These are phyloP conservation scores for Aspergillus japonicus DNA, from an alignment of 2,329 filamentous ascomycete genomes.

Conservation along the genomic window DNA sequence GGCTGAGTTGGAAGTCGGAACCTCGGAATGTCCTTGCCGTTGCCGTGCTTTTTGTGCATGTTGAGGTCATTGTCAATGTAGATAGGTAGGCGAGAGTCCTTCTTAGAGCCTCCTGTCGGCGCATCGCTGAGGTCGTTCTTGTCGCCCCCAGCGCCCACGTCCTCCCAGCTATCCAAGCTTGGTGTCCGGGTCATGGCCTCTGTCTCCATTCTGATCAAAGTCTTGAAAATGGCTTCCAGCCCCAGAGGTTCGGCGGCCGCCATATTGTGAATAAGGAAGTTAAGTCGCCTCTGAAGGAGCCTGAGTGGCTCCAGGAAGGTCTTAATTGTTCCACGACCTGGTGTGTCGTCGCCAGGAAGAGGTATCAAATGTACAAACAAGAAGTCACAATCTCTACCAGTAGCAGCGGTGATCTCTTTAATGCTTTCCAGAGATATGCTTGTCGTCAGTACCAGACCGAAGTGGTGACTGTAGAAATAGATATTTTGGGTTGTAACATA, in stretches of 20 bases:
- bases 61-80: slow-evolving; percentile 64
- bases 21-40: slow-evolving; percentile 58
- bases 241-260: slow-evolving; percentile 68
- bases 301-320: slow-evolving; percentile 86
- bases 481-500: slow-evolving; percentile 85
- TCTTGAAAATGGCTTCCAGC: slow-evolving; percentile 67
- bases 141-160: slow-evolving; percentile 66
- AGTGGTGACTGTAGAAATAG: slow-evolving; percentile 95
- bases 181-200: slow-evolving; percentile 61
- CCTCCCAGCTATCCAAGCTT: slow-evolving; percentile 88
- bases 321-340: slow-evolving; percentile 80
- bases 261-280: slow-evolving; percentile 78
- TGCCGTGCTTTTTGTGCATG: slow-evolving; percentile 38
- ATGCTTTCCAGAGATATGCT: slow-evolving; percentile 73
- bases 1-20: slow-evolving; percentile 79
- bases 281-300: slow-evolving; percentile 78
- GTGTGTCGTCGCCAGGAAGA: slow-evolving; percentile 60
- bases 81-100: slow-evolving; percentile 57
- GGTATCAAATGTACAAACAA: slow-evolving; percentile 79
- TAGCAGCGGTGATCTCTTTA: slow-evolving; percentile 82
- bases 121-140: slow-evolving; percentile 46
- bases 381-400: slow-evolving; percentile 89
- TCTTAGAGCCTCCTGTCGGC: slow-evolving; percentile 37
- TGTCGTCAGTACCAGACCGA: slow-evolving; percentile 84
- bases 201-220: slow-evolving; percentile 72